Percentiles rank a stretch among this genome's conserved stretches.
Evolutionary conservation across 805 yeast species (phyloP).

Genomic region (Pichia occidentalis): DNA sequence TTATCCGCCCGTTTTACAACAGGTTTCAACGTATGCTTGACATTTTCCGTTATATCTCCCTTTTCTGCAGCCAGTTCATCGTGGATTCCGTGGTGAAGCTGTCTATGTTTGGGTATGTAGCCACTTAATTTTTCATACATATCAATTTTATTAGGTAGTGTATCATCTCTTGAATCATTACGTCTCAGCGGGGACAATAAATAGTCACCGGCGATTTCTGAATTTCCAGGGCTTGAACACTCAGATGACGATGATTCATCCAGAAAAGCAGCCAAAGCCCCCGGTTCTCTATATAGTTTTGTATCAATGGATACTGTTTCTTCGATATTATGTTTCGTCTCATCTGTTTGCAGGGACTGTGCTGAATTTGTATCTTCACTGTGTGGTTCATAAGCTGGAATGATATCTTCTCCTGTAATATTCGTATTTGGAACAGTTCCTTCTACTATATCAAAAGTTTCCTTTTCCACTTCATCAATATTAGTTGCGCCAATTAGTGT

Average conservation of each 20-base stretch:
- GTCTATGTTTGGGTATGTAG: slow-evolving; percentile 8
- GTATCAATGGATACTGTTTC: neutral
- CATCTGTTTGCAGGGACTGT: too few species aligned
- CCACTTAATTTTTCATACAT: slow-evolving; percentile 28
- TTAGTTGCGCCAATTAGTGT: too few species aligned
- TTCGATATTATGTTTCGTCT: neutral
- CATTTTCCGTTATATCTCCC: neutral
- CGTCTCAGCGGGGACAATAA: neutral
- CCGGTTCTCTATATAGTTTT: slow-evolving; percentile 7
- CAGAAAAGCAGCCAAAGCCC: slow-evolving; percentile 12
- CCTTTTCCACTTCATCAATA: too few species aligned
- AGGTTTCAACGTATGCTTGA: slow-evolving; percentile 11
- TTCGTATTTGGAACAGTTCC: too few species aligned
- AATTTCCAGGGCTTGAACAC: slow-evolving; percentile 7
- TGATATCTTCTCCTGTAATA: too few species aligned
- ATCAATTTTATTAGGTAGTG: slow-evolving; percentile 24
- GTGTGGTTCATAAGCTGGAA: too few species aligned
- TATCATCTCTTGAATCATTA: slow-evolving; percentile 1
- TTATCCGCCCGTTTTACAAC: slow-evolving; percentile 10
- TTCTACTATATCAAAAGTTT: too few species aligned
- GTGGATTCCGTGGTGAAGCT: slow-evolving; percentile 3
- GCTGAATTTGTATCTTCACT: too few species aligned
- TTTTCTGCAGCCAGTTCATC: neutral
- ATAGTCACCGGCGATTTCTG: slow-evolving; percentile 4
- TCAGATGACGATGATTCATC: slow-evolving; percentile 14